Percentiles rank a stretch among this genome's conserved stretches.
Conservation (phyloP, 352 stramenopile species). For the Phytophthora capsici region DNA sequence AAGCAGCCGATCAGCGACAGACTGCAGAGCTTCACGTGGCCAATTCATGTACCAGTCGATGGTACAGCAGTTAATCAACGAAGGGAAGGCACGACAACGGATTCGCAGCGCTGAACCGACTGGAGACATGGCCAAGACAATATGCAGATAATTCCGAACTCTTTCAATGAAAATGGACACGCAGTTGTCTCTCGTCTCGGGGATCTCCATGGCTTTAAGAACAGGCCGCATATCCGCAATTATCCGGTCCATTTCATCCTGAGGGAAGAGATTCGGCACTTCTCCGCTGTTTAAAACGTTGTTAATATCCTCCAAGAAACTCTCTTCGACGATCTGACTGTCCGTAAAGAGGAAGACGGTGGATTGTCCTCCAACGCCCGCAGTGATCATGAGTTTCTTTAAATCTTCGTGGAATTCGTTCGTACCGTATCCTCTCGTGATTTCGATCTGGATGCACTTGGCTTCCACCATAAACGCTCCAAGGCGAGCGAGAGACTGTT, state of each 20-base stretch:
- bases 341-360: constrained; percentile 96
- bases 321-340: constrained; percentile 95
- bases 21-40: constrained; percentile 92
- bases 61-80: constrained; percentile 96
- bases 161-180: constrained; percentile 89
- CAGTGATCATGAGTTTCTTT: constrained; percentile 93
- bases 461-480: constrained; percentile 92
- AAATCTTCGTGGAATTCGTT: constrained; percentile 94
- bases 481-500: constrained; percentile 93
- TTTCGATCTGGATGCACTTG: constrained; percentile 93
- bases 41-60: constrained; percentile 97
- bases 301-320: constrained; percentile 97
- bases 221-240: constrained; percentile 93
- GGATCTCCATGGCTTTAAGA: constrained; percentile 86
- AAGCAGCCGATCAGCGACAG: constrained; percentile 90
- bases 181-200: constrained; percentile 93
- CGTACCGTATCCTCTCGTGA: constrained; percentile 90
- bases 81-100: constrained; percentile 94
- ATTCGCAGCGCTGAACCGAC: constrained; percentile 93
- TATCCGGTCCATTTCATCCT: constrained; percentile 95
- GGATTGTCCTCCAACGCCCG: constrained; percentile 82
- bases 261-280: constrained; percentile 94
- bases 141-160: constrained; percentile 94
- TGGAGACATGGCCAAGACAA: constrained; percentile 95
- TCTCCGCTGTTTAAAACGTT: constrained; percentile 97